Percentiles rank a stretch among this genome's conserved stretches.
Evolutionary conservation across 2,329 filamentous ascomycete species (phyloP).

Genomic region (Trichoderma atrobrunneum): DNA sequence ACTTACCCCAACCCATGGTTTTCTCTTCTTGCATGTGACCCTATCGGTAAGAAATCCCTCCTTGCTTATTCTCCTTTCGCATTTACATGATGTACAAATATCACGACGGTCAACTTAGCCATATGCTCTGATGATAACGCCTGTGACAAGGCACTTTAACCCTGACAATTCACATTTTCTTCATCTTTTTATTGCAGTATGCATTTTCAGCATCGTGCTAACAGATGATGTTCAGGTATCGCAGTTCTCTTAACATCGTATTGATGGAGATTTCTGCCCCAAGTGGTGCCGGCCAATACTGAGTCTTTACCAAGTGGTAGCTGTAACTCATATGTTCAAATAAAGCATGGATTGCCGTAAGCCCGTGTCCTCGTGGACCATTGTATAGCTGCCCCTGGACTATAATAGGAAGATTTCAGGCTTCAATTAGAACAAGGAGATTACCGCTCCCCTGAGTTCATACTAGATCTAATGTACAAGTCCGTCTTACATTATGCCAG

Average conservation of each 20-base stretch:
- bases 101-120: conserved; percentile 51
- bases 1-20: neutral
- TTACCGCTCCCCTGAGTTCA: too few species aligned
- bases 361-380: neutral
- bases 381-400: neutral
- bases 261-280: neutral
- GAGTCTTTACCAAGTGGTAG: neutral
- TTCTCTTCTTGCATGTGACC: neutral
- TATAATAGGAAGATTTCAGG: neutral
- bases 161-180: conserved; percentile 10
- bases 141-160: conserved; percentile 44
- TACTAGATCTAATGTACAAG: neutral
- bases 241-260: neutral
- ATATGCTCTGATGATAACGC: conserved; percentile 46
- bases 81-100: conserved; percentile 43
- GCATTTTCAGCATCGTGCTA: neutral
- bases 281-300: neutral
- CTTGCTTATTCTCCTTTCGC: neutral
- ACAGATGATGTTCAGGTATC: neutral
- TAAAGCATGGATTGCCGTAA: neutral
- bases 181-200: neutral
- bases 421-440: too few species aligned
- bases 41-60: conserved; percentile 30
- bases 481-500: neutral
- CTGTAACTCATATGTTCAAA: neutral